Percentiles rank a stretch among this genome's conserved stretches.
These are phyloP conservation scores for Prunus campanulata DNA, from an alignment of 306 rosid genomes.

Conservation along the genomic window DNA sequence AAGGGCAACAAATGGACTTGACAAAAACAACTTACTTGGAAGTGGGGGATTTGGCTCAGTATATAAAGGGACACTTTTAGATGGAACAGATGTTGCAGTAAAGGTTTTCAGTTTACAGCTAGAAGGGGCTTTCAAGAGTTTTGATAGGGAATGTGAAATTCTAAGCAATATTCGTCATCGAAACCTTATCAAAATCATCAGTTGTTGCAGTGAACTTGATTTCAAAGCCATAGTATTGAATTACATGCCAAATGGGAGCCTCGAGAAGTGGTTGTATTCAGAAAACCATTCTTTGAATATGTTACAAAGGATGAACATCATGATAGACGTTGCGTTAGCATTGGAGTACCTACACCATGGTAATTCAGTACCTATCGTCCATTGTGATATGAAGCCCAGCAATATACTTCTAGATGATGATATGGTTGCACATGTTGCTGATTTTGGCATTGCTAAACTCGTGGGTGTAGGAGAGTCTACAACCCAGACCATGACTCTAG, in stretches of 20 bases:
- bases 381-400: slow-evolving; percentile 9
- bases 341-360: slow-evolving; percentile 46
- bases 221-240: slow-evolving; percentile 23
- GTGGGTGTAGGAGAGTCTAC: slow-evolving; percentile 22
- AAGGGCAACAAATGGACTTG: slow-evolving; percentile 15
- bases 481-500: slow-evolving; percentile 29
- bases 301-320: slow-evolving; percentile 14
- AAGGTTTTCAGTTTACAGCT: slow-evolving; percentile 18
- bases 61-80: slow-evolving; percentile 12
- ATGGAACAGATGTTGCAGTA: slow-evolving; percentile 15
- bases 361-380: slow-evolving; percentile 18
- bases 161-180: neutral
- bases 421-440: slow-evolving; percentile 13
- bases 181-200: slow-evolving; percentile 23
- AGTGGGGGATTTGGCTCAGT: slow-evolving; percentile 14
- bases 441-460: slow-evolving; percentile 33
- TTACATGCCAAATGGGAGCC: slow-evolving; percentile 27
- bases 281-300: neutral
- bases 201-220: slow-evolving; percentile 1
- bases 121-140: neutral
- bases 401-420: too few species aligned
- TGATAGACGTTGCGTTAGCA: neutral
- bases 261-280: slow-evolving; percentile 10
- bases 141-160: slow-evolving; percentile 5
- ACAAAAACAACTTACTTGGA: neutral